Evolutionary conservation across 2,329 filamentous ascomycete species (phyloP), one percentile per base, ranked within the genome.

Genomic region (Reticulascus tulasneorum): DNA sequence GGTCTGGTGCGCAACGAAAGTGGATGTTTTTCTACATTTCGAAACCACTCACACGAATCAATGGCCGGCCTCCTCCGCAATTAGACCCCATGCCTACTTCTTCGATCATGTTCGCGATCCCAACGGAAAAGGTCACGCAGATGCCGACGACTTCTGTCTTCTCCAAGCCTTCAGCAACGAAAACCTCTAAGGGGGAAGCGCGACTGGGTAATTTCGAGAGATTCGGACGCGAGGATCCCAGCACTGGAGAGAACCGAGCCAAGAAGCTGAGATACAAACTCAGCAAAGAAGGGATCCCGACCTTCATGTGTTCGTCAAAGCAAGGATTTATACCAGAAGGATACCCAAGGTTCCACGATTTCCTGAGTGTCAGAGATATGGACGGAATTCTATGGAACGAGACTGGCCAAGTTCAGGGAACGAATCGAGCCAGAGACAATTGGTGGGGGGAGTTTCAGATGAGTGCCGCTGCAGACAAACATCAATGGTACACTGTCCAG

Each of bases 361-460:
- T 42, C n/a, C 32, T 44, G n/a, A 31, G 20, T 10, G 35, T 32
- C 7, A 18, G 22, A 3, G 20, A 28, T 12, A 32, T 44, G 3
- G 9, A 9, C 11, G 38, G 38, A 5, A 26, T 44, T 20, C 34
- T 28, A 6, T 35, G 31, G 30, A 35, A 30, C n/a, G 30, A 32
- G 13, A 34, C 22, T 8, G 38, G 38, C 21, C 23, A 35, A 8
- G n/a, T n/a, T n/a, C 27, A 29, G 15, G 24, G 17, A 6, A 24
- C 30, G 23, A 19, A 18, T 9, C 11, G 24, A 4, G 35, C 32
- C 17, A 23, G 19, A 12, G 13, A n/a, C 4, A 25, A 23, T 15
- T 19, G 25, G 8, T 40, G 40, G 33, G 9, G 6, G 6, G 40
- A 40, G 7, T 44, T 44, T 18, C 42, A 39, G 42, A 27, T 32